A percentile compares a stretch with the other conserved stretches of the same genome.
phyloP scores from a whole-genome alignment of 371 early-diverging fungal species.

The Rhizopus arrhizus region DNA sequence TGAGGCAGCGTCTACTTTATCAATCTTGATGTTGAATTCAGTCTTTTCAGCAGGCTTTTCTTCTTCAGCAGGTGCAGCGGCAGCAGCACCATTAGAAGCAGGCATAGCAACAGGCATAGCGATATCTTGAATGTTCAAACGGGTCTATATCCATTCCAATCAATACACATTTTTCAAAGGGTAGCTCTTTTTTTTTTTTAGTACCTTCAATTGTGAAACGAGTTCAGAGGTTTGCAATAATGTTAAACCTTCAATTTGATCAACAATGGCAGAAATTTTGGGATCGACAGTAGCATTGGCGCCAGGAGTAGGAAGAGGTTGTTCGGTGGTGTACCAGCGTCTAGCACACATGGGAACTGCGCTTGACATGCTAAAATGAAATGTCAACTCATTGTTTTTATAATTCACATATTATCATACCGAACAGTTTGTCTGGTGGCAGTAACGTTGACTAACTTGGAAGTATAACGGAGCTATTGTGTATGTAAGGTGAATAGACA shows the following conservation, averaged over 20 bases:
- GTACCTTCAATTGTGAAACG: conserved; percentile 86
- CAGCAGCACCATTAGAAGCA: conserved; percentile 63
- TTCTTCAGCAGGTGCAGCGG: conserved; percentile 75
- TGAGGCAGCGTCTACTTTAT: conserved; percentile 91
- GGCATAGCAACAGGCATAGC: conserved; percentile 82
- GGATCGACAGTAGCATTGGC: conserved; percentile 59
- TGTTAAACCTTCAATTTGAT: conserved; percentile 84
- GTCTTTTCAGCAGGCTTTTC: conserved; percentile 90
- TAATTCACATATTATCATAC: conserved; percentile 21
- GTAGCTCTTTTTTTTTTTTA: background rate
- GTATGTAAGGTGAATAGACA: background rate
- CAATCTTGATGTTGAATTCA: conserved; percentile 92
- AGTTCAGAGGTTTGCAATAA: conserved; percentile 91
- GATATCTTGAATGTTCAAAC: conserved; percentile 91
- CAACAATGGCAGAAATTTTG: conserved; percentile 84
- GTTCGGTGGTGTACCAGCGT: conserved; percentile 49
- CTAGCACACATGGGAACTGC: conserved; percentile 38
- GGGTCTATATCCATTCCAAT: conserved; percentile 52
- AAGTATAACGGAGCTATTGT: conserved; percentile 46
- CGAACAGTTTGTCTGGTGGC: conserved; percentile 44
- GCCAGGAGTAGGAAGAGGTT: conserved; percentile 63
- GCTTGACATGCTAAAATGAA: conserved; percentile 29
- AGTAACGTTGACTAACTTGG: conserved; percentile 41
- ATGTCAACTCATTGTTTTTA: conserved; percentile 1
- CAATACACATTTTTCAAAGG: background rate